Base-by-base conservation (phyloP, 805 yeast genomes). In the Yarrowia sp. region DNA sequence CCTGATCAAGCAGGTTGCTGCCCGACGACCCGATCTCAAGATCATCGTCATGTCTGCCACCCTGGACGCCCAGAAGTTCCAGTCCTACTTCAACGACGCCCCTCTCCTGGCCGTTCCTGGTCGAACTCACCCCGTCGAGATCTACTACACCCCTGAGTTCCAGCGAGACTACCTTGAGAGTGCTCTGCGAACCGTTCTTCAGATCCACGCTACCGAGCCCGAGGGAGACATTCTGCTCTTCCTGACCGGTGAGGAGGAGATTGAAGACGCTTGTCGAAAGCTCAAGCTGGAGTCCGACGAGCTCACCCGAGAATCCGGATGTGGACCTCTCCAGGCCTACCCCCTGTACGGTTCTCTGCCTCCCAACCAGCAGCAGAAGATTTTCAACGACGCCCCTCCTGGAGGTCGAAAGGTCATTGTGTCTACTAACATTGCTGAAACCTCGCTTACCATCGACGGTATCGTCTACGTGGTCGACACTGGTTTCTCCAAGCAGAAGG, bases 1-100 rank as follows among this genome's bases (percentile, higher is more conserved):
- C 71, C 82, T 94, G 71, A 80, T 94, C 75, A 94, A 94, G 78
- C 91, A 92, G 76, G 88, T 94, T 56, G 85, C 91, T 38, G 73
- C 78, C 43, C 85, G 96, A 78, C 86, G 98, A 79, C 88, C 91
- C 22, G 98, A 94, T 75, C 83, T 94, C 75, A 95, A 95, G 78
- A 85, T 94, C 73, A 92, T 94, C 72, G 88, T 94, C 77, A 94
- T 94, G 98, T 92, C 98, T 74, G 99, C 98, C 71, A 95, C 99
- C 1, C 84, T 94, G 77, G 98, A 94, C 81, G 98, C 98, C 3
- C 95, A 92, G 78, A 95, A 94, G 82, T 94, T 93, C 79, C 98
- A 94, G 80, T 80, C 78, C 16, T 94, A 95, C 78, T 94, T 95
- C 82, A 86, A 88, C 76, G 87, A 89, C 75, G 98, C 98, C 5